These are phyloP conservation scores for Lachnellula cervina DNA, from an alignment of 2,329 filamentous ascomycete genomes.

Conservation along the genomic window DNA sequence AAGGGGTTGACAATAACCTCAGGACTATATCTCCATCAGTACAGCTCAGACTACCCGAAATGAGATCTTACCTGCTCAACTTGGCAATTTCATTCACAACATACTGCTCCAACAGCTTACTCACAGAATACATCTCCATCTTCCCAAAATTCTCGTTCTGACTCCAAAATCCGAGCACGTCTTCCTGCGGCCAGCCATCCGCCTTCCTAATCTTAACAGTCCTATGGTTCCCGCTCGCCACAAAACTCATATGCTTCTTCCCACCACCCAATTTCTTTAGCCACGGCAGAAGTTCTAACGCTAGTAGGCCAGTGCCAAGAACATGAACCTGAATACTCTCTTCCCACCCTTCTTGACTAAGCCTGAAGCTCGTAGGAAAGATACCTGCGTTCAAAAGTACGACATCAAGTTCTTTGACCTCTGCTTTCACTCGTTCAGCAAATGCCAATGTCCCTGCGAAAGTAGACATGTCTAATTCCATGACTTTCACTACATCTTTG, in stretches of 20 bases:
- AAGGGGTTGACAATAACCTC: constrained; percentile 23
- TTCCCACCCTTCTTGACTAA: constrained; percentile 42
- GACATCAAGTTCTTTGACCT: constrained; percentile 25
- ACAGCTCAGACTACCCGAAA: not conserved
- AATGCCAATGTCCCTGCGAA: constrained; percentile 21
- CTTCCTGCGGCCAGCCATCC: constrained; percentile 16
- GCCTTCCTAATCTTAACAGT: constrained; percentile 5
- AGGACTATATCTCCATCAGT: constrained; percentile 8
- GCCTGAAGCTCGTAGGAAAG: constrained; percentile 13
- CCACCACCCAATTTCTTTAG: constrained; percentile 34
- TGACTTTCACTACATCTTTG: constrained; percentile 20
- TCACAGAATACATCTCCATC: constrained; percentile 19
- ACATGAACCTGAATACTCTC: constrained; percentile 53
- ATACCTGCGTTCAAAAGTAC: constrained; percentile 31
- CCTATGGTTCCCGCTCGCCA: constrained; percentile 21
- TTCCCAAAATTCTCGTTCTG: constrained; percentile 17
- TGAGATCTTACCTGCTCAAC: constrained; percentile 16
- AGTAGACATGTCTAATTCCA: constrained; percentile 25
- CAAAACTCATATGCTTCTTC: constrained; percentile 22
- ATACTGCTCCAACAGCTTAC: constrained; percentile 27
- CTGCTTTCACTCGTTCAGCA: constrained; percentile 19
- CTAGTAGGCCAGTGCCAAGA: constrained; percentile 51
- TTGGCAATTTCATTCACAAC: constrained; percentile 24
- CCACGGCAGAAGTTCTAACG: constrained; percentile 46
- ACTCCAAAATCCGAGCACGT: constrained; percentile 19